phyloP scores from a whole-genome alignment of 129 eudicot genomes.

The Flaveria trinervia region DNA sequence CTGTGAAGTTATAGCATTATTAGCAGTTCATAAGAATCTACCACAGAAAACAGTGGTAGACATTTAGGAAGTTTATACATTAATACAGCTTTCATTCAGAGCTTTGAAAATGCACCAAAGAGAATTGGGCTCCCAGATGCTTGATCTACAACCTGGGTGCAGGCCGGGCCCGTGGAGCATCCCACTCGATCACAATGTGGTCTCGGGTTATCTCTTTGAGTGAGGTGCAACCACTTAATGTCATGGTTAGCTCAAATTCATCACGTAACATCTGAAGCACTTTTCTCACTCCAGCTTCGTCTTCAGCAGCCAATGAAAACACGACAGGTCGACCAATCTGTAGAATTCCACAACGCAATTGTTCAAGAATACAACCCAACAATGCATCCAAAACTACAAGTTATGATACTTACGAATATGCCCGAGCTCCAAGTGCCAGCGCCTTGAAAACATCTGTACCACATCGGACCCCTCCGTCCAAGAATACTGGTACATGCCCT shows the following conservation, averaged over 20 bases:
- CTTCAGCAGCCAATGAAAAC: conserved; percentile 86
- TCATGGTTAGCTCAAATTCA: conserved; percentile 82
- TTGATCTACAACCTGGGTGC: conserved; percentile 55
- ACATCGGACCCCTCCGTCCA: conserved; percentile 86
- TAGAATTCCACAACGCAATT: conserved; percentile 12
- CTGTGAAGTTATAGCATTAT: neutral
- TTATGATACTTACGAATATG: conserved; percentile 60
- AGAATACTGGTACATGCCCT: conserved; percentile 82
- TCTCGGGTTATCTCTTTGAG: conserved; percentile 65
- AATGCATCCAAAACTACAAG: neutral
- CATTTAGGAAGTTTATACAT: neutral
- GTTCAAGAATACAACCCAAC: neutral
- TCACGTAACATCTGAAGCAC: conserved; percentile 80
- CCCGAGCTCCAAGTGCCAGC: conserved; percentile 83
- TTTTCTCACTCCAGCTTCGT: conserved; percentile 73
- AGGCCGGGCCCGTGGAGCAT: conserved; percentile 53
- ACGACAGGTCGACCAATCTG: conserved; percentile 78
- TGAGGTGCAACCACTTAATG: conserved; percentile 79
- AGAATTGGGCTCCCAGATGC: conserved; percentile 3
- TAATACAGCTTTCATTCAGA: conserved; percentile 5
- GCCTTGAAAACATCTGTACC: conserved; percentile 94
- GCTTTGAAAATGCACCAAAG: neutral
- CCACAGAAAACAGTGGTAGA: conserved; percentile 11
- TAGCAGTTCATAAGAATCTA: conserved; percentile 17
- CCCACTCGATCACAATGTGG: conserved; percentile 78